phyloP scores from a whole-genome alignment of 306 rosid genomes.

The Cajanus cajan region DNA sequence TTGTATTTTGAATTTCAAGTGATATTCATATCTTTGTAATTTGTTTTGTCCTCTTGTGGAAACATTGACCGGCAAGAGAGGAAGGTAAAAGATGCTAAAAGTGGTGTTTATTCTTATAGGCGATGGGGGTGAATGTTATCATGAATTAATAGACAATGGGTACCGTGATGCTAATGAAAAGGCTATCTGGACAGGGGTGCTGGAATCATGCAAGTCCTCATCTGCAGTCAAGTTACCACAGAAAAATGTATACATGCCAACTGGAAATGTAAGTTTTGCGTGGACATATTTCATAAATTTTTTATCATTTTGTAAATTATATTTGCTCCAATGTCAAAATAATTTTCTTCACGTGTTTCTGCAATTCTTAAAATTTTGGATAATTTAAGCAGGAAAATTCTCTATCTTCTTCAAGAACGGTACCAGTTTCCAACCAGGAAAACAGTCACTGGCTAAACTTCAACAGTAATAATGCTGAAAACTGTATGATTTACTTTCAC shows the following conservation, averaged over 20 bases:
- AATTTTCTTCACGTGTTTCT: slow-evolving; percentile 11
- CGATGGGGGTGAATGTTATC: slow-evolving; percentile 39
- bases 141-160: slow-evolving; percentile 40
- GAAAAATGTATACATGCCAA: slow-evolving; percentile 35
- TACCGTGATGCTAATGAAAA: slow-evolving; percentile 45
- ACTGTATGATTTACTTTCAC: slow-evolving; percentile 46
- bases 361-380: slow-evolving; percentile 4
- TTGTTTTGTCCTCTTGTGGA: slow-evolving; percentile 18
- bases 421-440: slow-evolving; percentile 44
- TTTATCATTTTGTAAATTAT: slow-evolving; percentile 15
- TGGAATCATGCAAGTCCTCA: slow-evolving; percentile 42
- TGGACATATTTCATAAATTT: slow-evolving; percentile 23
- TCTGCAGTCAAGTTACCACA: slow-evolving; percentile 32
- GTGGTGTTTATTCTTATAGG: slow-evolving; percentile 34
- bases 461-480: slow-evolving; percentile 36
- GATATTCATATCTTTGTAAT: slow-evolving; percentile 1
- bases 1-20: slow-evolving; percentile 8
- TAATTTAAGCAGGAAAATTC: slow-evolving; percentile 50
- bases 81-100: slow-evolving; percentile 32
- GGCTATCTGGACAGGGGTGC: slow-evolving; percentile 57
- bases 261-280: slow-evolving; percentile 54
- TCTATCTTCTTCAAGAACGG: slow-evolving; percentile 36
- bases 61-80: slow-evolving; percentile 14
- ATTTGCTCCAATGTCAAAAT: slow-evolving; percentile 15
- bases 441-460: slow-evolving; percentile 49